Evolutionary conservation across 371 early-diverging fungal species (phyloP).

Genomic region (Parasitella parasitica): DNA sequence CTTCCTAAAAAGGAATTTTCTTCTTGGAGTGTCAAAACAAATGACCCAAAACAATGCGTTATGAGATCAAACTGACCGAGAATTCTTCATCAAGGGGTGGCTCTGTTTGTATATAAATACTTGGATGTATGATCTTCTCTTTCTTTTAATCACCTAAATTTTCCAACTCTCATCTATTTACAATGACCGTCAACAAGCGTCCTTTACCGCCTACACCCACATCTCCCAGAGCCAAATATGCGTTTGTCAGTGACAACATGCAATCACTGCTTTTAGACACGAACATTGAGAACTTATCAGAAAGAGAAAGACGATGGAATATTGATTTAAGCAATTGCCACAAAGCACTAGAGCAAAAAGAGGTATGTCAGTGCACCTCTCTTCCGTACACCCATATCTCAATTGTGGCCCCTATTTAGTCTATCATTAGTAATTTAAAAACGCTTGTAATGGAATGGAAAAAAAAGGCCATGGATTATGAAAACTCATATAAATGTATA

Average conservation of each 20-base stretch:
- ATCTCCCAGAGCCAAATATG: conserved; percentile 19
- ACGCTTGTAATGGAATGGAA: conserved; percentile 21
- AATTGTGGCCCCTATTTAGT: neutral
- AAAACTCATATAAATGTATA: conserved; percentile 5
- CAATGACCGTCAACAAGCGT: conserved; percentile 5
- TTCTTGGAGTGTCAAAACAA: conserved; percentile 3
- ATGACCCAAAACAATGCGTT: conserved; percentile 10
- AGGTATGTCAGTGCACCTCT: neutral
- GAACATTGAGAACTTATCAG: neutral
- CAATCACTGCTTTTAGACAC: conserved; percentile 9
- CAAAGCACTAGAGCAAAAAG: conserved; percentile 19
- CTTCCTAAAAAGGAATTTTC: conserved; percentile 7
- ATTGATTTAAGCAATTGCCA: conserved; percentile 12
- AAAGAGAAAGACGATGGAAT: conserved; percentile 14
- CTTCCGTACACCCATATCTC: no score
- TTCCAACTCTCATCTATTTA: no score
- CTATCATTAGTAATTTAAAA: conserved; percentile 19
- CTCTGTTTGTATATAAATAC: neutral
- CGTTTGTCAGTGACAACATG: conserved; percentile 6
- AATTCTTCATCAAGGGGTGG: neutral
- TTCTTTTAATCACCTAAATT: neutral
- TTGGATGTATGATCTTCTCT: neutral
- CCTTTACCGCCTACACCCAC: conserved; percentile 23
- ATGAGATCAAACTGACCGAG: neutral
- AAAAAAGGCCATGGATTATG: conserved; percentile 17